A percentile compares a stretch with the other conserved stretches of the same genome.
Evolutionary conservation across 2,329 filamentous ascomycete species (phyloP).

Genomic region (Monilinia polystroma): DNA sequence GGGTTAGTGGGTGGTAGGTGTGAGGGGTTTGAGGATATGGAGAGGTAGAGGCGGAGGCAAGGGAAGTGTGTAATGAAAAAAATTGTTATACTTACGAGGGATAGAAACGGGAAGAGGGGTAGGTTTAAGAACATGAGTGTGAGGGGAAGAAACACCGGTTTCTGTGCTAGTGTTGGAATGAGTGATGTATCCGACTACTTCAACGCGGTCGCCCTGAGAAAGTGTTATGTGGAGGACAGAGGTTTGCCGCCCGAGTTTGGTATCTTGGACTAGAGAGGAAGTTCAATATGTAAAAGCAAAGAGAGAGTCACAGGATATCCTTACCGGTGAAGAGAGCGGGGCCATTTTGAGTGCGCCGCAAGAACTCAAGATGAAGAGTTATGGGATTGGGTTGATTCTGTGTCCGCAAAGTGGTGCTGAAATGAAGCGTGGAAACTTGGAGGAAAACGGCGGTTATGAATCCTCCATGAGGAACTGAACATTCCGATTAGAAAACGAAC

Average conservation of each 20-base stretch:
- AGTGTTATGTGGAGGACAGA: constrained; percentile 63
- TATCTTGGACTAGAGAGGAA: constrained; percentile 50
- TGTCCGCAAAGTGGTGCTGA: constrained; percentile 54
- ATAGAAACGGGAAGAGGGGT: constrained; percentile 43
- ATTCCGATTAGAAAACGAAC: constrained; percentile 12
- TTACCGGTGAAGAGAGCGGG: constrained; percentile 50
- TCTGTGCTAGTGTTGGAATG: constrained; percentile 61
- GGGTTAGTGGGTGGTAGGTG: constrained; percentile 42
- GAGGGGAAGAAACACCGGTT: constrained; percentile 54
- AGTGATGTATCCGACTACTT: constrained; percentile 64
- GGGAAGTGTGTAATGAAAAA: constrained; percentile 43
- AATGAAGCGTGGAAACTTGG: constrained; percentile 58
- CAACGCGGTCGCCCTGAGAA: constrained; percentile 54
- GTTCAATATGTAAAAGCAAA: neutral
- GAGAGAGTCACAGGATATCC: neutral
- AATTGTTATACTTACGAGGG: constrained; percentile 26
- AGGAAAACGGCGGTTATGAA: constrained; percentile 65
- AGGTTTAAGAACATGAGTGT: constrained; percentile 51
- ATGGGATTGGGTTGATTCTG: constrained; percentile 63
- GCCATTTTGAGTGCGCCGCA: constrained; percentile 60
- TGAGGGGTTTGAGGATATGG: constrained; percentile 53
- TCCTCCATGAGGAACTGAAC: constrained; percentile 67
- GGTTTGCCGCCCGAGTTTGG: constrained; percentile 63
- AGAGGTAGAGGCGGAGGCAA: constrained; percentile 34
- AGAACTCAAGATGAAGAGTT: constrained; percentile 63